Evolutionary conservation across 805 yeast species (phyloP), one percentile per base, ranked within the genome.

Genomic region (Barnettozyma californica): DNA sequence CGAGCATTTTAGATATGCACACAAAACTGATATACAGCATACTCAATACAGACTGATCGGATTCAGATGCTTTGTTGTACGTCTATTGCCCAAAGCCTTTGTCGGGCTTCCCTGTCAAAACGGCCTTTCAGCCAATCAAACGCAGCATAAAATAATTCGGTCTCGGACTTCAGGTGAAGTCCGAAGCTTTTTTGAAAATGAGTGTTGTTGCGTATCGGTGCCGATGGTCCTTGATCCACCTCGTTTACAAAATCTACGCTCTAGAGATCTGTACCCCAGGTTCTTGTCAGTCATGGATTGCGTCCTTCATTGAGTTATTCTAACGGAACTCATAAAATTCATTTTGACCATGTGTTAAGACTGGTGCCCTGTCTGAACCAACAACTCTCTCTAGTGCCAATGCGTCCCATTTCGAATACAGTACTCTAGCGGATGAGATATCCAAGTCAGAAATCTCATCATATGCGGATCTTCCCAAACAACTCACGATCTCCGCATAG

Each of bases 361-460:
- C 73, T 0, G 86, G 84, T 6, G 91, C 83, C 49, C 89, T 73
- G 47, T 78, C 77, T 21, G 80, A 70, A 0, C 98, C 98, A 3
- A 91, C 96, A 13, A 94, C 68, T 53, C 95, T 77, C 65, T 90
- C 97, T 55, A 94, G 71, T 29, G 81, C 76, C 47, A 83, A 67
- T 2, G 84, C 82, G 64, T 94, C 98, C 78, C 94, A 79, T 58
- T 83, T 86, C 40, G 90, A 81, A 64, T 75, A 92, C 35, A 89
- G 55, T 9, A 79, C 71, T 61, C 86, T 79, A 3, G 78, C 81
- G 3, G 76, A 78, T 3, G 80, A 72, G 46, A 78, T 74, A 52
- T 77, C 78, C 48, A 80, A 69, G 45, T 84, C 81, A 0, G 83
- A 73, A 46, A 72, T 75, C 18, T 71, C 74, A 40, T 71, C 74